Evolutionary conservation across 2,329 filamentous ascomycete genomes (phyloP).

Genomic region (Sarocladiaceae sp.): DNA sequence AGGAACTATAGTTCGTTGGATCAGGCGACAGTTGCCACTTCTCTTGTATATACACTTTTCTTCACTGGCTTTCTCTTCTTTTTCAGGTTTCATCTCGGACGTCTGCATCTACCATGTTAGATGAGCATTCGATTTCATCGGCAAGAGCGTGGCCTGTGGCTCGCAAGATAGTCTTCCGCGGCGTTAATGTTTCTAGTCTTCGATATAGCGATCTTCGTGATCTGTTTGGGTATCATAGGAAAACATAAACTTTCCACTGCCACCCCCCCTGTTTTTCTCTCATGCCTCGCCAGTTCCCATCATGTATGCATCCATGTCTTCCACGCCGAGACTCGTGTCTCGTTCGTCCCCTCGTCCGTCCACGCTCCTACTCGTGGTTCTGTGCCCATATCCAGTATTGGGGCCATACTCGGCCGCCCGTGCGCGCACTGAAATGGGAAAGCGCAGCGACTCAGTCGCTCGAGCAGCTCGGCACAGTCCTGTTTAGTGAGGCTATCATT

Average conservation of each 20-base stretch:
- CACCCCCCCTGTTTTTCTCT: no score
- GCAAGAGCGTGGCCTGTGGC: no score
- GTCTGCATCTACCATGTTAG: no score
- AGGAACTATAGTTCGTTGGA: no score
- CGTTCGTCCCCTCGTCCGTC: constrained; percentile 10
- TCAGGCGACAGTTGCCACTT: no score
- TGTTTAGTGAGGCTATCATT: constrained; percentile 58
- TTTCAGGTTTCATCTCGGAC: neutral
- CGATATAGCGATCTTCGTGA: neutral
- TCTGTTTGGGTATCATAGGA: neutral
- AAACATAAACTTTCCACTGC: no score
- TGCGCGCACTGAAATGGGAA: constrained; percentile 85
- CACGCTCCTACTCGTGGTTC: constrained; percentile 20
- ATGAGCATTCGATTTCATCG: no score
- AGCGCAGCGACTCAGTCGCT: constrained; percentile 50
- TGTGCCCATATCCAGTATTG: constrained; percentile 46
- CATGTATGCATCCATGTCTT: constrained; percentile 16
- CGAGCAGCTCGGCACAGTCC: constrained; percentile 54
- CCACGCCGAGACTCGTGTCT: constrained; percentile 13
- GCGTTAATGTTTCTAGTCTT: neutral
- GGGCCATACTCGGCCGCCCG: constrained; percentile 62
- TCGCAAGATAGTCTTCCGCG: no score
- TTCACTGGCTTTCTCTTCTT: neutral
- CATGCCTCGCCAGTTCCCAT: no score
- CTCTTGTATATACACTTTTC: neutral